phyloP scores from a whole-genome alignment of 1,139 yeast species.

The Schwanniomyces etchellsii region DNA sequence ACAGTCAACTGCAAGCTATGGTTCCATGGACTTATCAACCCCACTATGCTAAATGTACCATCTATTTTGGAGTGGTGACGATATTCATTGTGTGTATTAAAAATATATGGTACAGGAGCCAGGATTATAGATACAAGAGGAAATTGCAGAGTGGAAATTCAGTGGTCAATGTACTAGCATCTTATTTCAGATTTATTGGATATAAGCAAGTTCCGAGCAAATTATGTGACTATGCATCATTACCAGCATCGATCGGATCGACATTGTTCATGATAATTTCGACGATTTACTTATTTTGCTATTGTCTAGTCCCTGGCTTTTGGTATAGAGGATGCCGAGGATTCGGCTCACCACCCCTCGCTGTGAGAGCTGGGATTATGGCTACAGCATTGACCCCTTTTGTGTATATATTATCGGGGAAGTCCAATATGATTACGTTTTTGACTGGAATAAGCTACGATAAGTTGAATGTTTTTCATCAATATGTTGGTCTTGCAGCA shows the following conservation, averaged over 20 bases:
- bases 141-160: constrained; percentile 9
- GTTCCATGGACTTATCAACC: constrained; percentile 36
- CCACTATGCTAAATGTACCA: constrained; percentile 39
- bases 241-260: constrained; percentile 50
- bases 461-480: constrained; percentile 48
- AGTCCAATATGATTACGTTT: constrained; percentile 43
- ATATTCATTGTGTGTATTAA: constrained; percentile 35
- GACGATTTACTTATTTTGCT: constrained; percentile 40
- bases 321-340: constrained; percentile 53
- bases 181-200: constrained; percentile 41
- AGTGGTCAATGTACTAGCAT: constrained; percentile 24
- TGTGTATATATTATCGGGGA: constrained; percentile 47
- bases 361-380: constrained; percentile 49
- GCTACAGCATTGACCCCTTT: constrained; percentile 51
- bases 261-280: constrained; percentile 34
- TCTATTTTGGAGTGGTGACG: constrained; percentile 38
- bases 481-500: constrained; percentile 41
- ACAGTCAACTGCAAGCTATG: constrained; percentile 28
- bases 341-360: constrained; percentile 65
- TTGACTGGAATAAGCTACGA: constrained; percentile 56
- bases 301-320: constrained; percentile 44
- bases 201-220: constrained; percentile 42
- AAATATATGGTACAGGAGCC: constrained; percentile 26
- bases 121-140: constrained; percentile 27
- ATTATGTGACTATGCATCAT: constrained; percentile 33